A percentile compares a stretch with the other conserved stretches of the same genome.
Conservation (phyloP, 176 grass and related monocot species). For the Musa beccarii region DNA sequence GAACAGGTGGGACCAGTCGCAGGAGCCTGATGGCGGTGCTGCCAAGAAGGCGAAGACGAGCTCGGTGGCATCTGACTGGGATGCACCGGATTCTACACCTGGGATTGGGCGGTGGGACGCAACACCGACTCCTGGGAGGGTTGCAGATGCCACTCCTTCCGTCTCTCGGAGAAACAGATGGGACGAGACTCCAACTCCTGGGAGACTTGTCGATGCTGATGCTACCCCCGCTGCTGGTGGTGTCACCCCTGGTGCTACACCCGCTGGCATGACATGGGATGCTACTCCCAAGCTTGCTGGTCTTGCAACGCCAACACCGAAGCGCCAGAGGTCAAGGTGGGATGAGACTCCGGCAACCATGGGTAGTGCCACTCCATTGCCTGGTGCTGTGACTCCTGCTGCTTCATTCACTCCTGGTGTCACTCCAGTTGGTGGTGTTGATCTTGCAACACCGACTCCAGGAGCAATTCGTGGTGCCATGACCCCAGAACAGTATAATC, state of each 20-base stretch:
- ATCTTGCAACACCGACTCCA: slow-evolving; percentile 56
- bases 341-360: slow-evolving; percentile 83
- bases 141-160: slow-evolving; percentile 57
- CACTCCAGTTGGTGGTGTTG: slow-evolving; percentile 68
- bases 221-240: slow-evolving; percentile 74
- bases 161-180: slow-evolving; percentile 69
- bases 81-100: slow-evolving; percentile 83
- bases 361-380: slow-evolving; percentile 50
- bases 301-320: slow-evolving; percentile 79
- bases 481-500: slow-evolving; percentile 83
- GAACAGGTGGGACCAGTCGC: slow-evolving; percentile 95
- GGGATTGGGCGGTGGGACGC: slow-evolving; percentile 81
- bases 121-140: slow-evolving; percentile 53
- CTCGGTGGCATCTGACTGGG: slow-evolving; percentile 56
- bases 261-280: slow-evolving; percentile 87
- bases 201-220: slow-evolving; percentile 81
- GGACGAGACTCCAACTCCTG: slow-evolving; percentile 94
- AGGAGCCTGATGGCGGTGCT: slow-evolving; percentile 40
- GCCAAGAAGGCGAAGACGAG: slow-evolving; percentile 58
- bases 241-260: slow-evolving; percentile 59
- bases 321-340: slow-evolving; percentile 91
- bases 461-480: slow-evolving; percentile 52
- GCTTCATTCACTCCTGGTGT: slow-evolving; percentile 67
- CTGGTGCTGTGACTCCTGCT: slow-evolving; percentile 24
- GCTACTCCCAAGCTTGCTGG: slow-evolving; percentile 79